These are phyloP conservation scores for Zygoascus ofunaensis DNA, from an alignment of 805 yeast genomes.

Conservation along the genomic window DNA sequence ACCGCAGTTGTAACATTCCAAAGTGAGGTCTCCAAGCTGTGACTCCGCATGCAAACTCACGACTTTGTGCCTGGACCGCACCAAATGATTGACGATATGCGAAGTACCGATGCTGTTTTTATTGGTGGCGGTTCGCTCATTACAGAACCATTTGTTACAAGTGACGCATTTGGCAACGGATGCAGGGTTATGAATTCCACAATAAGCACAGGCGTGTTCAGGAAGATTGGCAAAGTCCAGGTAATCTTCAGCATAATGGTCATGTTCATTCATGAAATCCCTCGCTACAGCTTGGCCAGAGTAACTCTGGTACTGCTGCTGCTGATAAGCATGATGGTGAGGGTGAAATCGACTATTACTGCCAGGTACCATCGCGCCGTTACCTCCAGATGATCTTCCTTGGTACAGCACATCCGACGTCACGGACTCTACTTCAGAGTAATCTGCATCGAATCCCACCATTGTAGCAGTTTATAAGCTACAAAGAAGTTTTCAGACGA, in stretches of 20 bases:
- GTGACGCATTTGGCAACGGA: constrained; percentile 66
- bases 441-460: not conserved
- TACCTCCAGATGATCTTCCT: constrained; percentile 13
- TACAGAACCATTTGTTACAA: constrained; percentile 87
- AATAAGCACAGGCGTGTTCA: constrained; percentile 49
- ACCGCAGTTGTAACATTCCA: constrained; percentile 91
- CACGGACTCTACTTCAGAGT: constrained; percentile 22
- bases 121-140: constrained; percentile 55
- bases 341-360: too few species aligned
- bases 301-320: not conserved
- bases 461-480: too few species aligned
- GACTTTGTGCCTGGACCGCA: constrained; percentile 63
- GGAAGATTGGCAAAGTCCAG: constrained; percentile 24
- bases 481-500: too few species aligned
- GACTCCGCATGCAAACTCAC: constrained; percentile 72
- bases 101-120: constrained; percentile 43
- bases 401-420: constrained; percentile 22
- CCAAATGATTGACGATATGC: constrained; percentile 80
- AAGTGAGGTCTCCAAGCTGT: constrained; percentile 73
- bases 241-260: constrained; percentile 7
- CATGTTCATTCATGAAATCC: not conserved
- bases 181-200: constrained; percentile 59
- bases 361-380: not conserved
- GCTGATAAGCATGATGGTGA: not conserved
- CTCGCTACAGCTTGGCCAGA: too few species aligned